Base-by-base conservation (phyloP, 1,139 yeast genomes). In the Debaryomyces subglobosus region DNA sequence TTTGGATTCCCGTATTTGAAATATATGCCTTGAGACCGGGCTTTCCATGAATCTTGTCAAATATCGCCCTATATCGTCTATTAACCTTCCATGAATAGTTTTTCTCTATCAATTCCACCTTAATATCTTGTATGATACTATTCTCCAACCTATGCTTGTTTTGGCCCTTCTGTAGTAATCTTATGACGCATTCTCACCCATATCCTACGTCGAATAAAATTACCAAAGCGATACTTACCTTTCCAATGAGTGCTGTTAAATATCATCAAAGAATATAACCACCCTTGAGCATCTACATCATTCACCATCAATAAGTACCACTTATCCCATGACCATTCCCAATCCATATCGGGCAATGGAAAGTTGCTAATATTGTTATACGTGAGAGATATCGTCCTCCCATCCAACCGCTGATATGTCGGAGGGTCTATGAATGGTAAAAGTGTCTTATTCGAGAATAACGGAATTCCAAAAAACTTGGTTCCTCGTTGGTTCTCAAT, bases 231-330 rank as follows among this genome's bases (percentile, higher is more conserved):
- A 42, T 79, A 81, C 46, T 73, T 74, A 2, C 89, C 89, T 57
- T 79, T 78, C 92, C 92, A 86, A 45, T 71, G 64, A 6, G 58
- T 60, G 44, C 79, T 73, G 5, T 68, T 67, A 57, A 84, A 85
- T 29, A 74, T 56, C 2, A 74, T 52, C 54, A 72, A 66, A 34
- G 86, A 77, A 59, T 87, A 87, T 21, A 81, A 64, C 94, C 95
- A 87, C 2, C 95, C 95, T 54, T 84, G 86, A 54, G 85, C 90
- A 61, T 87, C 95, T 13, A 85, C 79, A 57, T 86, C 91, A 41
- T 77, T 74, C 30, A 79, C 68, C 95, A 86, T 86, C 54, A 85
- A 74, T 9, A 85, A 82, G 57, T 84, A 84, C 95, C 94, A 87
- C 27, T 72, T 64, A 33, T 74, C 73, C 95, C 95, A 87, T 23